phyloP scores from a whole-genome alignment of 1,139 yeast genomes.

The Hyphopichia fennica region DNA sequence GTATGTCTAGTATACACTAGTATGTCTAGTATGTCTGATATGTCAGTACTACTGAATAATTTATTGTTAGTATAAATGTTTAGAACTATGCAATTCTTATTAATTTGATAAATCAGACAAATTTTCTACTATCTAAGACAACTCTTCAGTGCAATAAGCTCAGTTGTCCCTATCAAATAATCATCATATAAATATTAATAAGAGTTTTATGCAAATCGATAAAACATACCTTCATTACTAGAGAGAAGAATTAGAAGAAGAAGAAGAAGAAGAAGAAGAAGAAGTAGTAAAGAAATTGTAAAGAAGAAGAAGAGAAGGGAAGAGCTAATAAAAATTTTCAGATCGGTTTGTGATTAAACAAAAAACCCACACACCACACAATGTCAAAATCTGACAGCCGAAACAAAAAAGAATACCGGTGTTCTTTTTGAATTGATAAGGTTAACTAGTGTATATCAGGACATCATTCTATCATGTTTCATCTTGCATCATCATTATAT shows the following conservation, averaged over 20 bases:
- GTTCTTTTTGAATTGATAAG: too few species aligned
- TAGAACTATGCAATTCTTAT: too few species aligned
- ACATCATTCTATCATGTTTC: constrained; percentile 40
- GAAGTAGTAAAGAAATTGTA: not conserved
- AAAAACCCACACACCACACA: not conserved
- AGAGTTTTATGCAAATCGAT: not conserved
- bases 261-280: not conserved
- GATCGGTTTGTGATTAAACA: too few species aligned
- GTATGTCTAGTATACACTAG: too few species aligned
- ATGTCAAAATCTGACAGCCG: not conserved
- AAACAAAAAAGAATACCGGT: not conserved
- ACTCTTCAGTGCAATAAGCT: constrained; percentile 24
- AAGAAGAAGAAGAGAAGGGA: not conserved
- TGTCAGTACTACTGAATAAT: too few species aligned
- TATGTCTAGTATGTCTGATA: too few species aligned
- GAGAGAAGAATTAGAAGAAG: not conserved
- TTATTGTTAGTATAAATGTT: too few species aligned
- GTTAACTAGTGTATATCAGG: too few species aligned
- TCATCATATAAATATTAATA: constrained; percentile 16
- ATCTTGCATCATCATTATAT: constrained; percentile 46
- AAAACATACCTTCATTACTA: too few species aligned
- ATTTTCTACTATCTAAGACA: constrained; percentile 24
- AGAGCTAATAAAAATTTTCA: too few species aligned
- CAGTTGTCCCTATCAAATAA: constrained; percentile 43
- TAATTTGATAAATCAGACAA: too few species aligned